Evolutionary conservation across 345 rosid genomes (phyloP), one percentile per base, ranked within the genome.

Genomic region (Lenwebbia sp.): DNA sequence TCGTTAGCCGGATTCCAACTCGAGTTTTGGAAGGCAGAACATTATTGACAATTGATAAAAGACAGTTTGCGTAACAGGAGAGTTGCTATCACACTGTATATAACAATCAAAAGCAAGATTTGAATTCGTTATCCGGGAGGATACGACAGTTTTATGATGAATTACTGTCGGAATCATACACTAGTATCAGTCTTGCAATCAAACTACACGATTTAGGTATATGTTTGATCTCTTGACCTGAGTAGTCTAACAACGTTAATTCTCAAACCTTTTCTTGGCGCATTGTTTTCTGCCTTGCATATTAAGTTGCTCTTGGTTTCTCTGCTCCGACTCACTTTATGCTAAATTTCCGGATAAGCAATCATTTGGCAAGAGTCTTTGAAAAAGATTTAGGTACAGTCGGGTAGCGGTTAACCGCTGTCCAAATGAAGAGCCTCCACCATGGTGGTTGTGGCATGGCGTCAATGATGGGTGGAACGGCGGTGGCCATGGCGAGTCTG

Each of bases 171-270:
- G 12, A 30, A 30, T 15, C 4, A 65, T 30, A 30, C 11, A 30
- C 23, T 65, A 30, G 41, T 62, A 30, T 65, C 75, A 62, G 3
- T 30, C 41, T 30, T 65, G 2, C 0, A 65, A 30, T 65, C 37
- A 15, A 0, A 65, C 33, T 14, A 60, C 33, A 0, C 1, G 1
- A 4, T 15, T 65, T 7, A 30, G 41, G 23, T 30, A 3, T 15
- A 15, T 30, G 41, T 65, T 65, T 65, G 76, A 15, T 65, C 41
- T 65, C 21, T 65, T 9, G 12, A 65, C 76, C 2, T 15, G 76
- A 37, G 0, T 65, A 19, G 37, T 30, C 41, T 7, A 65, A 0
- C 41, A 17, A 65, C 21, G 6, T 65, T 53, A 30, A 10, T 65
- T 30, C 76, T 30, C 75, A 28, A 60, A 30, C 21, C 22, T 62